Evolutionary conservation across 352 stramenopile species (phyloP).

Genomic region (Globisporangium orthogonon): DNA sequence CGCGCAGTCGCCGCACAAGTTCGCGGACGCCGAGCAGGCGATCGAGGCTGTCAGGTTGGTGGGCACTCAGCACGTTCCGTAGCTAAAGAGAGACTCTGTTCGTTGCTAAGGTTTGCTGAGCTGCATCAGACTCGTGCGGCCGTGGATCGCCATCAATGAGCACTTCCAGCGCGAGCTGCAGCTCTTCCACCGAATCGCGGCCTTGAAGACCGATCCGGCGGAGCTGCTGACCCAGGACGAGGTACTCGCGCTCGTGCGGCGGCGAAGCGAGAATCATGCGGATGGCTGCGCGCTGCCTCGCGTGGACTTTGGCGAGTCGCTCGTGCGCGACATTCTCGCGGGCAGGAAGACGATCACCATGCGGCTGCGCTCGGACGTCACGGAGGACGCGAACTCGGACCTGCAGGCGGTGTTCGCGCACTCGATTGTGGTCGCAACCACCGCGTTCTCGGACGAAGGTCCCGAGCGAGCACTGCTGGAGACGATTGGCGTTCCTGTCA

Average conservation of each 20-base stretch:
- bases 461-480: not conserved
- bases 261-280: not conserved
- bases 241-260: not conserved
- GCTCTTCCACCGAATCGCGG: not conserved
- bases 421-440: slow-evolving; percentile 37
- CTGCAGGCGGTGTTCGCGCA: slow-evolving; percentile 26
- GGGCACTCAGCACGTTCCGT: too few relatives aligned
- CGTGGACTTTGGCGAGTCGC: slow-evolving; percentile 46
- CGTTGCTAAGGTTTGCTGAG: not conserved
- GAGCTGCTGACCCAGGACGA: slow-evolving; percentile 3
- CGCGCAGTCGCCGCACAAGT: slow-evolving; percentile 12
- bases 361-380: slow-evolving; percentile 44
- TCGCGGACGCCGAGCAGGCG: slow-evolving; percentile 22
- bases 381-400: slow-evolving; percentile 49
- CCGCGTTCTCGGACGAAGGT: not conserved
- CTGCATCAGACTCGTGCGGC: slow-evolving; percentile 33
- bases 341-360: slow-evolving; percentile 60
- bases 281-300: slow-evolving; percentile 19
- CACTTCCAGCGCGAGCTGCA: slow-evolving; percentile 45
- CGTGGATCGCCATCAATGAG: slow-evolving; percentile 67
- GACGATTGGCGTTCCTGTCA: not conserved
- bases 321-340: slow-evolving; percentile 35
- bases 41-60: slow-evolving; percentile 40
- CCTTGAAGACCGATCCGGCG: not conserved
- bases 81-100: not conserved